Conservation (phyloP, 805 yeast species). For the Wickerhamiella azyma region DNA sequence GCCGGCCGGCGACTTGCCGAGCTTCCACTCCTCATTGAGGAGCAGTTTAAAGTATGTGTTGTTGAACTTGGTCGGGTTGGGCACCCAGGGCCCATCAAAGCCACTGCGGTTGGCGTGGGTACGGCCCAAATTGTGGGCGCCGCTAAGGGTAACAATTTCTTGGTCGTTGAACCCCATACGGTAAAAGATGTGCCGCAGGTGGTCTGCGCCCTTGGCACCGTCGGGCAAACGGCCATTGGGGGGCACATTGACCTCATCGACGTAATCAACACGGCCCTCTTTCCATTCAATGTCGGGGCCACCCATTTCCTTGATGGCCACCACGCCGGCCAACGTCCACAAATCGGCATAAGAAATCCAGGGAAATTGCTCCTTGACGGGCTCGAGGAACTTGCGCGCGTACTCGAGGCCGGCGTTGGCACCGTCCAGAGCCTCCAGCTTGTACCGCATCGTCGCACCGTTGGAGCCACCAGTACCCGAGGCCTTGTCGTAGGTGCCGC, state of each 20-base stretch:
- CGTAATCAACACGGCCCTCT: slow-evolving; percentile 52
- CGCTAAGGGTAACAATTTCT: slow-evolving; percentile 48
- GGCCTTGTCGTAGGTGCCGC: slow-evolving; percentile 61
- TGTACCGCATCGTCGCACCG: slow-evolving; percentile 41
- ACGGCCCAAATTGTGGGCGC: slow-evolving; percentile 52
- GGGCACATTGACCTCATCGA: slow-evolving; percentile 41
- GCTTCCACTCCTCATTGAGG: slow-evolving; percentile 41
- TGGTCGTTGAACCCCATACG: slow-evolving; percentile 49
- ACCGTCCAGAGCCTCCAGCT: slow-evolving; percentile 32
- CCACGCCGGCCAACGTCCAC: slow-evolving; percentile 61
- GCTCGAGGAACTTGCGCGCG: slow-evolving; percentile 44
- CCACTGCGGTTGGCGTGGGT: slow-evolving; percentile 56
- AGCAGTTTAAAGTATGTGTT: slow-evolving; percentile 58
- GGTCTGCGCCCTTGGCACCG: slow-evolving; percentile 40
- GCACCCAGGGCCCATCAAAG: slow-evolving; percentile 85
- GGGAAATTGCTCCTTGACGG: slow-evolving; percentile 42
- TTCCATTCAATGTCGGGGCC: slow-evolving; percentile 69
- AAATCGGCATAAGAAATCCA: slow-evolving; percentile 53
- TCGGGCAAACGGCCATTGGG: slow-evolving; percentile 51
- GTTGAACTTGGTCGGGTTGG: slow-evolving; percentile 56
- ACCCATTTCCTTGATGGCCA: slow-evolving; percentile 46
- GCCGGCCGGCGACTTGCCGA: slow-evolving; percentile 29
- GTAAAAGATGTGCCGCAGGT: slow-evolving; percentile 39
- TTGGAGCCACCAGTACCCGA: slow-evolving; percentile 39
- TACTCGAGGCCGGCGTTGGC: slow-evolving; percentile 37